Percentiles rank a stretch among this genome's conserved stretches.
phyloP scores from a whole-genome alignment of 2,329 filamentous ascomycete species.

The Huntiella savannae region DNA sequence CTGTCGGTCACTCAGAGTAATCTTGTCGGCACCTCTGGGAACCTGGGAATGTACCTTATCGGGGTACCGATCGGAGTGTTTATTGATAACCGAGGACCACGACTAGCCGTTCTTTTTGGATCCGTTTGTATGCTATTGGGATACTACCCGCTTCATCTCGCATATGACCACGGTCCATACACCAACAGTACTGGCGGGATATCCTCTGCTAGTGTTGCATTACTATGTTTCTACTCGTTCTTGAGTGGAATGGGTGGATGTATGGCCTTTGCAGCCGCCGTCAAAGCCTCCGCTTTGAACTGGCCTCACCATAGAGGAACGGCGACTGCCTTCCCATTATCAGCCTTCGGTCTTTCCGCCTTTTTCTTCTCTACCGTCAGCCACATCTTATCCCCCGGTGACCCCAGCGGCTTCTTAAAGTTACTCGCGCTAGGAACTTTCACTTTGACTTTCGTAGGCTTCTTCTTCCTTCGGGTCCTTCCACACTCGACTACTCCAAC shows the following conservation, averaged over 20 bases:
- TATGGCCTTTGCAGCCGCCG: constrained; percentile 69
- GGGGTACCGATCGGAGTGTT: constrained; percentile 80
- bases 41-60: constrained; percentile 81
- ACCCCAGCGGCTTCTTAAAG: constrained; percentile 64
- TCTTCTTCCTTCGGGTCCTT: constrained; percentile 69
- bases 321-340: constrained; percentile 80
- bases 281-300: constrained; percentile 77
- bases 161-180: constrained; percentile 45
- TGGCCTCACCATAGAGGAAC: constrained; percentile 84
- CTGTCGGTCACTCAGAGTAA: constrained; percentile 88
- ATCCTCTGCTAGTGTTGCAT: constrained; percentile 29
- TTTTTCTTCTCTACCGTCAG: constrained; percentile 86
- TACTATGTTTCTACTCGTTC: constrained; percentile 67
- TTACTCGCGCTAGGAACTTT: constrained; percentile 67
- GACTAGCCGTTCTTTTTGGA: constrained; percentile 59
- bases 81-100: constrained; percentile 64
- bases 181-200: not conserved
- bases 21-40: constrained; percentile 68
- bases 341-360: constrained; percentile 83
- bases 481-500: constrained; percentile 26
- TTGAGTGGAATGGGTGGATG: constrained; percentile 78
- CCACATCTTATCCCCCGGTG: constrained; percentile 58
- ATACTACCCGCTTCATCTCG: constrained; percentile 69
- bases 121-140: constrained; percentile 53
- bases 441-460: constrained; percentile 51